Percentiles rank a stretch among this genome's conserved stretches.
phyloP scores from a whole-genome alignment of 148 eudicot species.

The Simmondsia chinensis region DNA sequence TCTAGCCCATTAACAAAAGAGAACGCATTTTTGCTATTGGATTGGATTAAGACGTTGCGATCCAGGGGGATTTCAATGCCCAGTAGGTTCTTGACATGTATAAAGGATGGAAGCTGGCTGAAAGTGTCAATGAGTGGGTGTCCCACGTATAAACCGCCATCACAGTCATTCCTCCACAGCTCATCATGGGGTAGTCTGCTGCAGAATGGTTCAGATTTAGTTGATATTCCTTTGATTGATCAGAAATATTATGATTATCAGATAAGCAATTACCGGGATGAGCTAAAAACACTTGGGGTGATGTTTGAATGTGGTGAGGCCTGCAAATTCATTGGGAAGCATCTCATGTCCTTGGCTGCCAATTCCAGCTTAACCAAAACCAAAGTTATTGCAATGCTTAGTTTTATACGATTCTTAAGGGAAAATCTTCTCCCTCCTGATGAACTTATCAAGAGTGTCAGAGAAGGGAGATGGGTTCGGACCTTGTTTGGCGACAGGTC shows the following conservation, averaged over 20 bases:
- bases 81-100: slow-evolving; percentile 22
- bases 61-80: slow-evolving; percentile 21
- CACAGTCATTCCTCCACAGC: slow-evolving; percentile 35
- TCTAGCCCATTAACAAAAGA: slow-evolving; percentile 30
- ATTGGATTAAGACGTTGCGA: slow-evolving; percentile 36
- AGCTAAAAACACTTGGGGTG: slow-evolving; percentile 46
- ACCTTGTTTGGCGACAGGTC: slow-evolving; percentile 37
- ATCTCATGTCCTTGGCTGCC: slow-evolving; percentile 35
- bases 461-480: slow-evolving; percentile 35
- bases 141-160: slow-evolving; percentile 34
- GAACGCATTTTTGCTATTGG: slow-evolving; percentile 41
- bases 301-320: slow-evolving; percentile 37
- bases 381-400: slow-evolving; percentile 42
- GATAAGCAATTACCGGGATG: slow-evolving; percentile 30
- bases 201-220: slow-evolving; percentile 33
- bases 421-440: slow-evolving; percentile 27
- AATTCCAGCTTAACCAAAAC: slow-evolving; percentile 21
- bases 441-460: slow-evolving; percentile 23
- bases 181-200: slow-evolving; percentile 36
- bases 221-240: slow-evolving; percentile 55
- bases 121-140: slow-evolving; percentile 33
- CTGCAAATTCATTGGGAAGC: slow-evolving; percentile 39
- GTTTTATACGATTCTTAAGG: slow-evolving; percentile 35
- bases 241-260: slow-evolving; percentile 25
- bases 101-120: slow-evolving; percentile 45